phyloP scores from a whole-genome alignment of 768 basidiomycete genomes.

The Boletus fagicola region DNA sequence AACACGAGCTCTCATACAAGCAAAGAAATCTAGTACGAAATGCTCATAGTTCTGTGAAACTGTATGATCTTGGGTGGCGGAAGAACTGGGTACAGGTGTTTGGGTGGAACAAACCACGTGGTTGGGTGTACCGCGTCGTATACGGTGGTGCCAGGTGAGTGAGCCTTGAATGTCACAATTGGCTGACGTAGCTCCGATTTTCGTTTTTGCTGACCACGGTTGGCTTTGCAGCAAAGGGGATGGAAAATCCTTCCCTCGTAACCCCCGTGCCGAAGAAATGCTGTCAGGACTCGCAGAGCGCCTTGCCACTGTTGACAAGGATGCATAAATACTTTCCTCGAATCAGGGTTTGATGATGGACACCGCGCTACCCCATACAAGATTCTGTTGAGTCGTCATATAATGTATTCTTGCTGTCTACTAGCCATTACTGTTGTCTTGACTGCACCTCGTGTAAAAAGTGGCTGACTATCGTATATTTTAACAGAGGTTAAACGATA shows the following conservation, averaged over 20 bases:
- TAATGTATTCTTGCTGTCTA: slow-evolving; percentile 11
- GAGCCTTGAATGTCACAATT: background rate
- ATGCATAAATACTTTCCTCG: slow-evolving; percentile 30
- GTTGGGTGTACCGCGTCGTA: slow-evolving; percentile 53
- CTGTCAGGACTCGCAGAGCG: slow-evolving; percentile 63
- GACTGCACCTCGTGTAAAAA: background rate
- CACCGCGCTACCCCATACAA: background rate
- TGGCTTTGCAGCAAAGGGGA: slow-evolving; percentile 52
- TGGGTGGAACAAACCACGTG: slow-evolving; percentile 52
- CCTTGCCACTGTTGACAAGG: slow-evolving; percentile 56
- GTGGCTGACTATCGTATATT: too few relatives aligned
- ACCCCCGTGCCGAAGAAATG: slow-evolving; percentile 64
- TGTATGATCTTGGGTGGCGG: slow-evolving; percentile 75
- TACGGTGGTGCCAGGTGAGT: slow-evolving; percentile 68
- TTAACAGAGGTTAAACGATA: too few relatives aligned
- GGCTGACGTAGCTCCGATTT: background rate
- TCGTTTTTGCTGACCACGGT: background rate
- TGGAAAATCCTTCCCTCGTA: slow-evolving; percentile 65
- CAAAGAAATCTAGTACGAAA: slow-evolving; percentile 67
- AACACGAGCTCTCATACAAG: slow-evolving; percentile 62
- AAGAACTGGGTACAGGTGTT: slow-evolving; percentile 69
- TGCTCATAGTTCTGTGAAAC: slow-evolving; percentile 55
- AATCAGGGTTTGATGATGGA: background rate
- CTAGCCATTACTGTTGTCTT: slow-evolving; percentile 11
- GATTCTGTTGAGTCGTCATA: background rate